phyloP scores from a whole-genome alignment of 306 rosid genomes.

The Neltuma alba region DNA sequence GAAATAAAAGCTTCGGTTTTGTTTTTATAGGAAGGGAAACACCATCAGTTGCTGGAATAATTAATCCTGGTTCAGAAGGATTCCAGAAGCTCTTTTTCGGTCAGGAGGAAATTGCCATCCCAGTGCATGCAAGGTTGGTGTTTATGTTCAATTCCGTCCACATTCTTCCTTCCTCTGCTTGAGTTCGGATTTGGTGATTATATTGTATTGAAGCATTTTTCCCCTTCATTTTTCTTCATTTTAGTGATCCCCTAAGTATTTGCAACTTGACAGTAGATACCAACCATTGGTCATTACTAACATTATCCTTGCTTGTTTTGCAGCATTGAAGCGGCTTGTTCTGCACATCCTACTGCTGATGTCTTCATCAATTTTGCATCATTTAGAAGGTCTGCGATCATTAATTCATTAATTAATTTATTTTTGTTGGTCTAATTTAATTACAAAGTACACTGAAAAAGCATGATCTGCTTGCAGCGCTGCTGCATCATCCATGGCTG shows the following conservation, averaged over 20 bases:
- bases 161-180: too few relatives aligned
- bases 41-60: too few relatives aligned
- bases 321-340: too few relatives aligned
- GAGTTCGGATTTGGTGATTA: too few relatives aligned
- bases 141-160: too few relatives aligned
- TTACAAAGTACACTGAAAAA: slow-evolving; percentile 7
- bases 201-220: not conserved
- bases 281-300: slow-evolving; percentile 25
- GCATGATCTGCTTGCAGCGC: slow-evolving; percentile 61
- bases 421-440: slow-evolving; percentile 8
- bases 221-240: not conserved
- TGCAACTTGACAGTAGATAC: not conserved
- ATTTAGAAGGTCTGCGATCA: slow-evolving; percentile 23
- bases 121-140: too few relatives aligned
- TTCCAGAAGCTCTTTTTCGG: too few relatives aligned
- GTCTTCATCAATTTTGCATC: slow-evolving; percentile 45
- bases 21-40: too few relatives aligned
- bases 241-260: slow-evolving; percentile 4
- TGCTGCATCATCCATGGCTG: slow-evolving; percentile 91
- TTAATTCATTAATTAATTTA: slow-evolving; percentile 7
- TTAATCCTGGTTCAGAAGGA: too few relatives aligned
- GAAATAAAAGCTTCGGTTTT: slow-evolving; percentile 21
- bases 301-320: too few relatives aligned
- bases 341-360: slow-evolving; percentile 83
- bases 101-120: too few relatives aligned